Base-by-base conservation (phyloP, 495 filamentous ascomycete genomes). In the Durotheca rogersii region DNA sequence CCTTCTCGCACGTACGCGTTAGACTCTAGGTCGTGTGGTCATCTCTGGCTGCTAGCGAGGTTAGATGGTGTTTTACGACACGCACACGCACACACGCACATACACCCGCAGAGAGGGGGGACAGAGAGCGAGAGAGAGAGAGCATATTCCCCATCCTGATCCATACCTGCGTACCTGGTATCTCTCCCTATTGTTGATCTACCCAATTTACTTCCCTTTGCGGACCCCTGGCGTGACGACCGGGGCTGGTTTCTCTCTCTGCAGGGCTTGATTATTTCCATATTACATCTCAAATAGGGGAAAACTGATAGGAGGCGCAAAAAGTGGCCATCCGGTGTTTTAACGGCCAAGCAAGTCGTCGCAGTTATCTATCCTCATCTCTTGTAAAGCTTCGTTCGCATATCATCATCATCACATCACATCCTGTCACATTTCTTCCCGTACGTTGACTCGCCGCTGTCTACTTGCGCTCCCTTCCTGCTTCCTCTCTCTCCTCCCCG, bases 341-440 rank as follows among this genome's bases (percentile, higher is more conserved):
- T 34, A 7, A 4, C 14, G 23, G 45, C 45, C 40, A 10, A 48
- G 48, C 41, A n/a, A 44, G 56, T 32, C 49, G 37, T 46, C 39
- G 2, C 23, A 52, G 45, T 35, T 41, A 39, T 44, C 36, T 23
- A 42, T 33, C 18, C 17, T 21, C 23, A 51, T 42, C 39, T 31
- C 31, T 40, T 36, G 19, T 7, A 19, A 27, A 38, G 21, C 17
- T 41, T 17, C 33, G 23, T n/a, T n/a, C n/a, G n/a, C n/a, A n/a
- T n/a, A n/a, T n/a, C n/a, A n/a, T n/a, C n/a, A n/a, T n/a, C 23
- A 48, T 58, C 54, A 43, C 50, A 53, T 52, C 36, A 59, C 50
- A 50, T 53, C 27, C 44, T 16, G 23, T 41, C 43, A 50, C 40
- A 53, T 9, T 47, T 17, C 35, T 21, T 34, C 15, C 41, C 27